Evolutionary conservation across 768 basidiomycete species (phyloP).

Genomic region (Suillus clintonianus): DNA sequence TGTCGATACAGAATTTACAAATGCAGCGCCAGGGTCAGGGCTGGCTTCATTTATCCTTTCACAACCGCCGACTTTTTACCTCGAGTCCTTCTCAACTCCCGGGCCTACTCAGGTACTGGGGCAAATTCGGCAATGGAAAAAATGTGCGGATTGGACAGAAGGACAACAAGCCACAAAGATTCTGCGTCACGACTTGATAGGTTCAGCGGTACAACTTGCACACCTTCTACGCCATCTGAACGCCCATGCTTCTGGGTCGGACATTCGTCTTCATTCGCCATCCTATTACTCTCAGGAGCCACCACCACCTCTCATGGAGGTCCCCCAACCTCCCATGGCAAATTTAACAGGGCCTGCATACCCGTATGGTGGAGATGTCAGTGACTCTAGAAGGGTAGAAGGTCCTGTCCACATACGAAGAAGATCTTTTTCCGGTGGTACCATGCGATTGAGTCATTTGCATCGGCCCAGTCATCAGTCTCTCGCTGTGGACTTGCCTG

Average conservation of each 20-base stretch:
- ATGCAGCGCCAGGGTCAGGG: constrained; percentile 55
- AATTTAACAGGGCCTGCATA: constrained; percentile 29
- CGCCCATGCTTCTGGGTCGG: constrained; percentile 30
- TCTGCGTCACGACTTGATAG: constrained; percentile 65
- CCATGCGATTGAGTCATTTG: constrained; percentile 8
- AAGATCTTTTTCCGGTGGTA: constrained; percentile 30
- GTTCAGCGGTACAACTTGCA: constrained; percentile 60
- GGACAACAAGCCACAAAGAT: constrained; percentile 65
- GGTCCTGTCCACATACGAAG: constrained; percentile 23
- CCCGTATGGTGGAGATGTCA: constrained; percentile 27
- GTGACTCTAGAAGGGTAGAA: constrained; percentile 17
- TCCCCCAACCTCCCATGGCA: constrained; percentile 42
- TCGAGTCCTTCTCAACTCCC: constrained; percentile 47
- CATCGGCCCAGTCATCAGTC: constrained; percentile 14
- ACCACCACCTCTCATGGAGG: constrained; percentile 36
- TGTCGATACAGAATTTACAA: constrained; percentile 55
- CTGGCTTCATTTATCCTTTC: constrained; percentile 67
- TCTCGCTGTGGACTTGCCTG: constrained; percentile 10
- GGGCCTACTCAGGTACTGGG: constrained; percentile 30
- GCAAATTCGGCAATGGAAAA: constrained; percentile 53
- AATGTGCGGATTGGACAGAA: constrained; percentile 78
- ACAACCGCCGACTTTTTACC: constrained; percentile 67
- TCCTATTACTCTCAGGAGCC: constrained; percentile 33
- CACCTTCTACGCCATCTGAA: constrained; percentile 54
- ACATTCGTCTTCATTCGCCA: constrained; percentile 39